Evolutionary conservation across 768 basidiomycete genomes (phyloP).

Genomic region (Pleurotus sapidus): DNA sequence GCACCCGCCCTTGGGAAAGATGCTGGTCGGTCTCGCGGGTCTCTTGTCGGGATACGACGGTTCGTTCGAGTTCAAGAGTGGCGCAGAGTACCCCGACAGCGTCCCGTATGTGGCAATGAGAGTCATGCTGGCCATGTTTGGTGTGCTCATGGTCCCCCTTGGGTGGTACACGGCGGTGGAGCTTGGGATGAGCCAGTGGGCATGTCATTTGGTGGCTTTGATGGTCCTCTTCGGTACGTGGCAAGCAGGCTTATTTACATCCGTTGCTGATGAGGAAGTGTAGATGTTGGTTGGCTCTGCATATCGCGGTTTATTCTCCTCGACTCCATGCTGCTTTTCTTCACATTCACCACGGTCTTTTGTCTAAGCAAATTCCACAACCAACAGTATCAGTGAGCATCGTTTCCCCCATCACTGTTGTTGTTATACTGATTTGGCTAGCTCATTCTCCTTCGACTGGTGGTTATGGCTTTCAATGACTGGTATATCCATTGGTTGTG

Average conservation of each 20-base stretch:
- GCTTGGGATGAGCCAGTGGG: constrained; percentile 86
- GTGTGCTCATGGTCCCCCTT: constrained; percentile 92
- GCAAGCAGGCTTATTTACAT: neutral
- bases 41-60: constrained; percentile 91
- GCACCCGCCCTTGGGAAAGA: constrained; percentile 97
- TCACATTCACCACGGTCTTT: constrained; percentile 96
- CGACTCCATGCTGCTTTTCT: constrained; percentile 98
- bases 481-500: constrained; percentile 92
- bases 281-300: constrained; percentile 94
- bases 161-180: constrained; percentile 97
- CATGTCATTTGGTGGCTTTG: constrained; percentile 87
- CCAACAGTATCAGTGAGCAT: constrained; percentile 84
- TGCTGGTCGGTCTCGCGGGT: constrained; percentile 95
- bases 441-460: constrained; percentile 95
- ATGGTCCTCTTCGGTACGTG: constrained; percentile 87
- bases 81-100: constrained; percentile 73
- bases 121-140: constrained; percentile 91
- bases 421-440: constrained; percentile 24
- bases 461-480: constrained; percentile 95
- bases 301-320: constrained; percentile 97
- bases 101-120: constrained; percentile 96
- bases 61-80: constrained; percentile 91
- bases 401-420: neutral
- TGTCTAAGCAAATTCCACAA: constrained; percentile 96
- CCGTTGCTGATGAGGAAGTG: neutral